A percentile compares a stretch with the other conserved stretches of the same genome.
These are phyloP conservation scores for Diaporthe sp. DNA, from an alignment of 2,329 filamentous ascomycete genomes.

Conservation along the genomic window DNA sequence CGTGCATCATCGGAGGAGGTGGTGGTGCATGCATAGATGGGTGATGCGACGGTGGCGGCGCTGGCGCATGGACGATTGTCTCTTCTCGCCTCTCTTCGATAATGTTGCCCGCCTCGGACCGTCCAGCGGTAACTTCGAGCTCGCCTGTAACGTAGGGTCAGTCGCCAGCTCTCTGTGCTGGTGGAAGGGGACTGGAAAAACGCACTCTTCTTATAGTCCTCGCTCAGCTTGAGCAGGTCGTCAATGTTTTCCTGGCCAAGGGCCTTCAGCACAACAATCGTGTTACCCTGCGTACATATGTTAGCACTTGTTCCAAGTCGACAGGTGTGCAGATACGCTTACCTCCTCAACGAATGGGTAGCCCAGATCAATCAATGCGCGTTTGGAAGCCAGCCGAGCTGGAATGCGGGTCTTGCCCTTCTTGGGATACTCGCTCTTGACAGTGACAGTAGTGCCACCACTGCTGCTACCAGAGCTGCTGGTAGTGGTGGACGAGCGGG, in stretches of 20 bases:
- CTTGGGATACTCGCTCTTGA: constrained; percentile 76
- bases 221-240: constrained; percentile 84
- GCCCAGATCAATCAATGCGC: constrained; percentile 83
- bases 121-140: constrained; percentile 54
- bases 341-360: constrained; percentile 92
- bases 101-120: constrained; percentile 58
- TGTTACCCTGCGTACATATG: constrained; percentile 71
- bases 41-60: constrained; percentile 36
- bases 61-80: constrained; percentile 49
- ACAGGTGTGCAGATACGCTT: constrained; percentile 42
- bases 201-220: constrained; percentile 75
- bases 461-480: constrained; percentile 59
- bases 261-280: constrained; percentile 84
- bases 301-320: constrained; percentile 44
- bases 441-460: constrained; percentile 56
- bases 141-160: constrained; percentile 48
- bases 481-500: constrained; percentile 54
- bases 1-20: constrained; percentile 14
- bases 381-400: constrained; percentile 79
- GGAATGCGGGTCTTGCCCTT: constrained; percentile 93
- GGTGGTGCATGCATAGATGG: constrained; percentile 17
- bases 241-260: constrained; percentile 93
- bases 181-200: not conserved
- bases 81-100: constrained; percentile 56
- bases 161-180: not conserved